These are phyloP conservation scores for Syncephalastrum contaminatum DNA, from an alignment of 371 early-diverging fungal genomes.

Conservation along the genomic window DNA sequence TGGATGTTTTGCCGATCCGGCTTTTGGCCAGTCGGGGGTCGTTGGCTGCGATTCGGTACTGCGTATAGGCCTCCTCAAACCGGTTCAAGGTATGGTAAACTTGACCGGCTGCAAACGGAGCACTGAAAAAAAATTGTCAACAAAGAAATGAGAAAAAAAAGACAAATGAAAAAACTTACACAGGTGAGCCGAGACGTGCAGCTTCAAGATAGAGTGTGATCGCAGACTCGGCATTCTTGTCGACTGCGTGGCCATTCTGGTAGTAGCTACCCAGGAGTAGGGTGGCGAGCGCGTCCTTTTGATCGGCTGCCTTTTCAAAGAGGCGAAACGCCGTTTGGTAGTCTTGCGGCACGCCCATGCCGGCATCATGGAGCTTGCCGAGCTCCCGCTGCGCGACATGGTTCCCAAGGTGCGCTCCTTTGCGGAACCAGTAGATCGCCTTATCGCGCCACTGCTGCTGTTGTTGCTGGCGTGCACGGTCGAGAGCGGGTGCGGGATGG, in stretches of 20 bases:
- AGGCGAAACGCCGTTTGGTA: conserved; percentile 76
- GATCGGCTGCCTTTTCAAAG: conserved; percentile 75
- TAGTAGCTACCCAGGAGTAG: conserved; percentile 62
- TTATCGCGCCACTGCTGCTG: conserved; percentile 17
- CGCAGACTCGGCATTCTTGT: conserved; percentile 61
- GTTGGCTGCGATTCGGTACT: conserved; percentile 32
- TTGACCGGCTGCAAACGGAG: conserved; percentile 46
- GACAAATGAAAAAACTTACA: conserved; percentile 21
- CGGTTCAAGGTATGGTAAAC: conserved; percentile 32
- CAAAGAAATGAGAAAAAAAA: conserved; percentile 1
- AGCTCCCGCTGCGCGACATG: conserved; percentile 74
- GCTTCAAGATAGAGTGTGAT: conserved; percentile 38
- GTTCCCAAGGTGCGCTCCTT: conserved; percentile 45
- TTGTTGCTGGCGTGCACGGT: conserved; percentile 9
- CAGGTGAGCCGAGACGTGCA: conserved; percentile 31
- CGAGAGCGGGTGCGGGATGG: conserved; percentile 16
- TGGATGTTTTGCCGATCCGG: conserved; percentile 27
- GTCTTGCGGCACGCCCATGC: conserved; percentile 61
- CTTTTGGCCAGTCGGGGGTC: conserved; percentile 27
- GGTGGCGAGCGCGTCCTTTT: conserved; percentile 78
- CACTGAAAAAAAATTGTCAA: conserved; percentile 20
- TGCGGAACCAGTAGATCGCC: conserved; percentile 47
- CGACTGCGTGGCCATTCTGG: conserved; percentile 50
- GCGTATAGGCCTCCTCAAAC: conserved; percentile 35
- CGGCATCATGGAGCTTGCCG: conserved; percentile 81